Percentiles rank a stretch among this genome's conserved stretches.
Evolutionary conservation across 352 stramenopile species (phyloP).

Genomic region (Phytophthora boehmeriae): DNA sequence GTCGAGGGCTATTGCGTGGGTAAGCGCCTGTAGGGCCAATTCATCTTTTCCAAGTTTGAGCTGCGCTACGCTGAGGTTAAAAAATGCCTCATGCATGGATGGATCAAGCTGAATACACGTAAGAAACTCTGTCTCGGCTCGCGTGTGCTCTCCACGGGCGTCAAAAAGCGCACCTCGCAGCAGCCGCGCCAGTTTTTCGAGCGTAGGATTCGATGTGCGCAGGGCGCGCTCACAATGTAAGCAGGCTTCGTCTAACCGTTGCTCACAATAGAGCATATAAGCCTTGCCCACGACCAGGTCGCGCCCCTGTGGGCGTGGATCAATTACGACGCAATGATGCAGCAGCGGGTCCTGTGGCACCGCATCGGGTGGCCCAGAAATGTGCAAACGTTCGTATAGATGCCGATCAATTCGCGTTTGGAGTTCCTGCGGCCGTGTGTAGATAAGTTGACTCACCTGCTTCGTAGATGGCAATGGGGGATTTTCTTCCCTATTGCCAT

Average conservation of each 20-base stretch:
- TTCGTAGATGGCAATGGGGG: slow-evolving; percentile 59
- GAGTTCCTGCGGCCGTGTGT: slow-evolving; percentile 69
- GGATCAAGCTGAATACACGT: slow-evolving; percentile 48
- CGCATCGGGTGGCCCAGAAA: slow-evolving; percentile 41
- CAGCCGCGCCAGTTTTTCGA: slow-evolving; percentile 68
- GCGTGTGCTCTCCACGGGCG: slow-evolving; percentile 42
- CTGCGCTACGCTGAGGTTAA: slow-evolving; percentile 58
- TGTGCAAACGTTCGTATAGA: slow-evolving; percentile 57
- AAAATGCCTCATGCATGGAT: slow-evolving; percentile 65
- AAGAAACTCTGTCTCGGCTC: slow-evolving; percentile 58
- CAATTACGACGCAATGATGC: slow-evolving; percentile 67
- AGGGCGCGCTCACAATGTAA: slow-evolving; percentile 60
- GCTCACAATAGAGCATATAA: slow-evolving; percentile 61
- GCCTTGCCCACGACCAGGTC: slow-evolving; percentile 58
- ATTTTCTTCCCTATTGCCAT: slow-evolving; percentile 45
- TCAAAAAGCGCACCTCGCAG: slow-evolving; percentile 68
- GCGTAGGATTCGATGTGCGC: slow-evolving; percentile 49
- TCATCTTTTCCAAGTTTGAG: slow-evolving; percentile 57
- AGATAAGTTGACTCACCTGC: slow-evolving; percentile 67
- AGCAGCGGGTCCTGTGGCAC: slow-evolving; percentile 68
- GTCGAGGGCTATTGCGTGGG: slow-evolving; percentile 43
- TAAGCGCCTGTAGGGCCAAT: slow-evolving; percentile 41
- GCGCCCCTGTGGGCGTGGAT: slow-evolving; percentile 47
- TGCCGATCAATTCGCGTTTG: slow-evolving; percentile 65
- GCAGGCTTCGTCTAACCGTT: slow-evolving; percentile 62